Conservation (phyloP, 2,329 filamentous ascomycete genomes). For the Ophiostoma quercus region DNA sequence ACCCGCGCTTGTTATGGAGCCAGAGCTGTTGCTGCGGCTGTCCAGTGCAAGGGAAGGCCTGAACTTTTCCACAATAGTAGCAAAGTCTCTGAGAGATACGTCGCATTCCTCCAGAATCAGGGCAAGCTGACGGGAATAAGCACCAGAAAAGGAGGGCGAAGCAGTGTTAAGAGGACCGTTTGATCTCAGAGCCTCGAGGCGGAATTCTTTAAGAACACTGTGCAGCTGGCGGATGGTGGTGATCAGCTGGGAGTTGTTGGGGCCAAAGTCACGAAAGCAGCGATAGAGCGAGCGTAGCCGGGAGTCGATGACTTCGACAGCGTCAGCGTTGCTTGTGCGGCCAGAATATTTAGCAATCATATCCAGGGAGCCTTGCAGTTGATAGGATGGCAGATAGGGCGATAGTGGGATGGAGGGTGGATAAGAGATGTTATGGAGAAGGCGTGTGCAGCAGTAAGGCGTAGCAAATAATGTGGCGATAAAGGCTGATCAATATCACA, state of each 20-base stretch:
- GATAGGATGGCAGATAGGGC: background rate
- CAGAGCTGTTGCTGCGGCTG: constrained; percentile 4
- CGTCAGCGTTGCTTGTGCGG: constrained; percentile 34
- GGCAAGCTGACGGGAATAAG: constrained; percentile 47
- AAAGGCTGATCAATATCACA: background rate
- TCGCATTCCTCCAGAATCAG: constrained; percentile 53
- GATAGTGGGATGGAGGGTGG: background rate
- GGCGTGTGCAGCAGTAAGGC: background rate
- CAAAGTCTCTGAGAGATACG: constrained; percentile 51
- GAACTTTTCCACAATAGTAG: constrained; percentile 48
- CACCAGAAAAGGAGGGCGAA: constrained; percentile 32
- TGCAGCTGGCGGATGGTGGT: constrained; percentile 50
- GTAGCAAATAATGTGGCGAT: constrained; percentile 9
- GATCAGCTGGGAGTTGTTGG: constrained; percentile 47
- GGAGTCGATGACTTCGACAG: constrained; percentile 52
- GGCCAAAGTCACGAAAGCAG: constrained; percentile 46
- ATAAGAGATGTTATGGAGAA: background rate
- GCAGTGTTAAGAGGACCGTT: constrained; percentile 50
- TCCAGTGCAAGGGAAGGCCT: constrained; percentile 23
- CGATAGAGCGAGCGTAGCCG: constrained; percentile 53
- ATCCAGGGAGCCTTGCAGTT: constrained; percentile 13
- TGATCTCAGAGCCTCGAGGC: constrained; percentile 51
- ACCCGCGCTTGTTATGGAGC: constrained; percentile 10
- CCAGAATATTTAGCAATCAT: constrained; percentile 29
- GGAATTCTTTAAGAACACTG: constrained; percentile 52